phyloP scores from a whole-genome alignment of 306 rosid species.

The Cucurbita pepo region DNA sequence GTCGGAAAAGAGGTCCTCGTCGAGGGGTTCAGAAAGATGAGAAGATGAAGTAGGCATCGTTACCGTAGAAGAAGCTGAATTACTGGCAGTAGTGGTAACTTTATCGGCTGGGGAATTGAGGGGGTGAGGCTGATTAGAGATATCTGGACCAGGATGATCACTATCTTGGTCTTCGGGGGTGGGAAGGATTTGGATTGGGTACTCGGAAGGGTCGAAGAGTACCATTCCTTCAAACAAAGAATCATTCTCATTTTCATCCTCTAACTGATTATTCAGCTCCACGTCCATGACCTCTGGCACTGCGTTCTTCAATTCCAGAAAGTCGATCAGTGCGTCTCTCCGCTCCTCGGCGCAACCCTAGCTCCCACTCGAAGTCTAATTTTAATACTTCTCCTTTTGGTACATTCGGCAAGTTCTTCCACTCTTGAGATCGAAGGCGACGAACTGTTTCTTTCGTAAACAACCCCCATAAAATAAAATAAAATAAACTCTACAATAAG shows the following conservation, averaged over 20 bases:
- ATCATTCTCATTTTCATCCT: slow-evolving; percentile 24
- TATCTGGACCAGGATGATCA: slow-evolving; percentile 2
- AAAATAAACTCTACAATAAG: too few species aligned
- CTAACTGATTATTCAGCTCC: neutral
- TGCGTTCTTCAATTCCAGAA: neutral
- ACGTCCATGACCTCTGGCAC: neutral
- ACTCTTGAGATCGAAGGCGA: too few species aligned
- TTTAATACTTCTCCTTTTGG: too few species aligned
- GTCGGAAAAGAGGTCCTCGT: slow-evolving; percentile 70
- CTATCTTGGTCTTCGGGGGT: neutral
- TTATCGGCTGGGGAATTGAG: neutral
- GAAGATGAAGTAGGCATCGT: slow-evolving; percentile 3
- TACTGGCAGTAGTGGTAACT: neutral
- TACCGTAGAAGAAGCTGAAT: neutral
- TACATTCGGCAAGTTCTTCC: too few species aligned
- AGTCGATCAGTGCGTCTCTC: neutral
- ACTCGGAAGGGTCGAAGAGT: slow-evolving; percentile 27
- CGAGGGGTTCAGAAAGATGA: slow-evolving; percentile 37
- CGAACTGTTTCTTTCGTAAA: too few species aligned
- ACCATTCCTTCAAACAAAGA: slow-evolving; percentile 80
- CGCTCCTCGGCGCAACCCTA: neutral
- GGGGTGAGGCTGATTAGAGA: neutral
- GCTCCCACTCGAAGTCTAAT: neutral
- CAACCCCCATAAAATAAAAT: too few species aligned
- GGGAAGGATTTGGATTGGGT: slow-evolving; percentile 7